Conservation (phyloP, 2,329 filamentous ascomycete species). For the Cucurbitaria berberidis region DNA sequence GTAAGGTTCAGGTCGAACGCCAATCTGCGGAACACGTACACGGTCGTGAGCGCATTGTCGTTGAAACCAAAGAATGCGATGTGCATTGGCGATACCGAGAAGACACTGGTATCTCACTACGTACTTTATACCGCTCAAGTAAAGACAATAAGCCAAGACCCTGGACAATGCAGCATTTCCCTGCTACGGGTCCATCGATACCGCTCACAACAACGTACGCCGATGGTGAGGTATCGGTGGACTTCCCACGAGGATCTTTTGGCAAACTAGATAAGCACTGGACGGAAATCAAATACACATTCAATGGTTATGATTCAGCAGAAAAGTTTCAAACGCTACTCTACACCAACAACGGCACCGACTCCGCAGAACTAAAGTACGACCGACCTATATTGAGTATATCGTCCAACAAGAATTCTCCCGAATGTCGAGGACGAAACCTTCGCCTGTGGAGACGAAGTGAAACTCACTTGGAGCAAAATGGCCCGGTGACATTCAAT, state of each 20-base stretch:
- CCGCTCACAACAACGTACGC: conserved; percentile 36
- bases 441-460: conserved; percentile 35
- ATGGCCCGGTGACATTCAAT: conserved; percentile 21
- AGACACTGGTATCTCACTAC: conserved; percentile 34
- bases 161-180: conserved; percentile 40
- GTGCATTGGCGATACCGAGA: conserved; percentile 38
- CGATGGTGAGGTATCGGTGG: conserved; percentile 38
- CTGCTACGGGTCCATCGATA: conserved; percentile 37
- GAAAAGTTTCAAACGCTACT: conserved; percentile 38
- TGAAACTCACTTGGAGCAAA: conserved; percentile 24
- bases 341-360: conserved; percentile 41
- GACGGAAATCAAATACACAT: conserved; percentile 40
- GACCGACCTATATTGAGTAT: conserved; percentile 33
- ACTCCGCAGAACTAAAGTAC: conserved; percentile 33
- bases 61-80: conserved; percentile 29
- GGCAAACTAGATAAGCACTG: conserved; percentile 35
- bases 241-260: conserved; percentile 37
- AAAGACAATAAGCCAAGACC: conserved; percentile 22
- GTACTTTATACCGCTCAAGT: conserved; percentile 30
- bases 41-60: conserved; percentile 1
- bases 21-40: conserved; percentile 12
- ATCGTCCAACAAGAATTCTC: conserved; percentile 34
- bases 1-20: conserved; percentile 38
- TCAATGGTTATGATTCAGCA: conserved; percentile 18
- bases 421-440: conserved; percentile 40